These are phyloP conservation scores for Aspergillus arachidicola DNA, from an alignment of 2,329 filamentous ascomycete species.

Conservation along the genomic window DNA sequence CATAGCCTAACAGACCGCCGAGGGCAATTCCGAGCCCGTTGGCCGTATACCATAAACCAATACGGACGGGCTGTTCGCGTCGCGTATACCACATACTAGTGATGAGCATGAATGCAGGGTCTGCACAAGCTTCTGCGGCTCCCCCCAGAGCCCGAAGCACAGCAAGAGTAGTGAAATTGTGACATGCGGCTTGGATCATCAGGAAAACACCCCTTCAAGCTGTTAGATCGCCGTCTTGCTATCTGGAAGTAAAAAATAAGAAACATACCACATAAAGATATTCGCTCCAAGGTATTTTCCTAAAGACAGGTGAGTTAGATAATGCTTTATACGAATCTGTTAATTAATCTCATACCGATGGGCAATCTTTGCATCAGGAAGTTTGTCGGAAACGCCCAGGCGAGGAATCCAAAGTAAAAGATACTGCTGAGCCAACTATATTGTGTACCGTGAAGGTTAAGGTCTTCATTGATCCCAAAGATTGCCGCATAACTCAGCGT, in stretches of 20 bases:
- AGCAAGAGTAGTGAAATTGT: slow-evolving; percentile 58
- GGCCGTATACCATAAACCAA: slow-evolving; percentile 62
- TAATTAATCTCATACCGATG: slow-evolving; percentile 39
- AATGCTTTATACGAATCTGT: background rate
- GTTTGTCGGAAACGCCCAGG: slow-evolving; percentile 58
- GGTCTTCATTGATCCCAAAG: slow-evolving; percentile 63
- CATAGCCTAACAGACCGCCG: slow-evolving; percentile 60
- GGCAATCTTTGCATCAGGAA: slow-evolving; percentile 56
- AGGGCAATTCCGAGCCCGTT: slow-evolving; percentile 63
- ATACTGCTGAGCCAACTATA: slow-evolving; percentile 61
- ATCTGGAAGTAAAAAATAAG: no score
- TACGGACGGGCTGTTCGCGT: slow-evolving; percentile 62
- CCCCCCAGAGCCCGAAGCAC: slow-evolving; percentile 60
- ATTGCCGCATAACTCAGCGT: slow-evolving; percentile 66
- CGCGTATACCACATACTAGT: slow-evolving; percentile 69
- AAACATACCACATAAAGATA: slow-evolving; percentile 57
- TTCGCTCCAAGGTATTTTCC: slow-evolving; percentile 59
- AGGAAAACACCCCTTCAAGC: slow-evolving; percentile 48
- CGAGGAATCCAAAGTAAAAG: slow-evolving; percentile 60
- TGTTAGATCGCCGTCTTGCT: background rate
- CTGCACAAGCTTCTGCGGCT: slow-evolving; percentile 59
- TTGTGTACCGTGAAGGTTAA: slow-evolving; percentile 58
- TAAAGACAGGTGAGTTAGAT: slow-evolving; percentile 13
- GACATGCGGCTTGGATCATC: slow-evolving; percentile 57
- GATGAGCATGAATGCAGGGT: slow-evolving; percentile 66